A percentile compares a stretch with the other conserved stretches of the same genome.
phyloP scores from a whole-genome alignment of 2,329 filamentous ascomycete genomes.

The Colletotrichum shisoi region DNA sequence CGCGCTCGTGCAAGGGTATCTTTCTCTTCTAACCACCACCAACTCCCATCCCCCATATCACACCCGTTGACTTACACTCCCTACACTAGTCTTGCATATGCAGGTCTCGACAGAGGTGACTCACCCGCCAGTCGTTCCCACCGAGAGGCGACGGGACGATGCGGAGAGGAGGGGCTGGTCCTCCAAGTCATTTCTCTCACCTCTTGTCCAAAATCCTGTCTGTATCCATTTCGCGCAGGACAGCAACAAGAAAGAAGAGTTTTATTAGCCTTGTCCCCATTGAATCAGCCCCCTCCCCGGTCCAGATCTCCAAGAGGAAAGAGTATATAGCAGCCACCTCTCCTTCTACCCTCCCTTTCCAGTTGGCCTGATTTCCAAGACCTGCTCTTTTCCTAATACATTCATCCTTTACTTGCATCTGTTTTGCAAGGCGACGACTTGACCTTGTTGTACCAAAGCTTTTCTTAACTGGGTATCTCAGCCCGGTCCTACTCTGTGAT shows the following conservation, averaged over 20 bases:
- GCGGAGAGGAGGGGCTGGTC: slow-evolving; percentile 24
- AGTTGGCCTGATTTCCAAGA: slow-evolving; percentile 33
- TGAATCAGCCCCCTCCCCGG: slow-evolving; percentile 23
- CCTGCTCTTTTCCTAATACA: slow-evolving; percentile 17
- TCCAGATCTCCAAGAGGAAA: slow-evolving; percentile 1
- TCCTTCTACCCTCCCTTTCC: slow-evolving; percentile 5
- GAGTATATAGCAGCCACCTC: slow-evolving; percentile 26
- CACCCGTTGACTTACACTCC: slow-evolving; percentile 6
- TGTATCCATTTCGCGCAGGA: background rate
- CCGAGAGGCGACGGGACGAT: slow-evolving; percentile 37
- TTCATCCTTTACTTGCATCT: slow-evolving; percentile 2
- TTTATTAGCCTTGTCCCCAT: background rate
- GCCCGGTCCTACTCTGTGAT: background rate
- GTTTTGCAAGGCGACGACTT: background rate
- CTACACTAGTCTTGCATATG: slow-evolving; percentile 36
- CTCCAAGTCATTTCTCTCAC: background rate
- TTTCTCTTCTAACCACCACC: background rate
- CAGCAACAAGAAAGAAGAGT: background rate
- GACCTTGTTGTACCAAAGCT: slow-evolving; percentile 3
- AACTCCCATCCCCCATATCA: background rate
- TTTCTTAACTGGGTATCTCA: slow-evolving; percentile 4
- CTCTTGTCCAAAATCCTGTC: background rate
- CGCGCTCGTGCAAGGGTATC: background rate
- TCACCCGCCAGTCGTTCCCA: slow-evolving; percentile 43
- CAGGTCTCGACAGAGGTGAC: slow-evolving; percentile 42